Base-by-base conservation (phyloP, 2,329 filamentous ascomycete genomes). In the Botrytis pseudocinerea region DNA sequence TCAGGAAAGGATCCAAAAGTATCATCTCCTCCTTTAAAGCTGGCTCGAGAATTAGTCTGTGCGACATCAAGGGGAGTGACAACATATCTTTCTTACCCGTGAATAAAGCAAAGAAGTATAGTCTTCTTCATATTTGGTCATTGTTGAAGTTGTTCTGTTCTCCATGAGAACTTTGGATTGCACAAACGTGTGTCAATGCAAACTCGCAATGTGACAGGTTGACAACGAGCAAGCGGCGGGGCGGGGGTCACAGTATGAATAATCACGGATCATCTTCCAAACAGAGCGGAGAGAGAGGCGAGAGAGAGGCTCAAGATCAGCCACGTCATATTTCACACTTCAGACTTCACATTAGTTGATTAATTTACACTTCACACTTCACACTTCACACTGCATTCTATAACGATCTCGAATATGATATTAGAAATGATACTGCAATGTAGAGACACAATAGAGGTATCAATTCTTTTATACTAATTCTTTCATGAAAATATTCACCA, bases 1-100 rank as follows among this genome's bases (percentile, higher is more conserved):
- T 89, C 86, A n/a, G 92, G 91, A 81, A 95, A 95, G 70, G 86
- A 84, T 69, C 90, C 90, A 82, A 96, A 96, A 73, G 93, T 96
- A 80, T 91, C 85, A 78, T 95, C 92, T 81, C 88, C 91, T 78
- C 93, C 93, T 90, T 92, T 62, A 57, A 28, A 51, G 32, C 60
- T 62, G 38, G 22, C 38, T 42, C 60, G 32, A 46, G 75, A 69
- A 69, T 70, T 57, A 66, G n/a, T 59, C 48, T 72, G 54, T n/a
- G 32, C 62, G 61, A 25, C 7, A 7, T 64, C n/a, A 8, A 73
- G 25, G 46, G 75, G 12, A 61, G 12, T 2, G 20, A 20, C 16
- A 2, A 10, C 32, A 78, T 60, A 79, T 90, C 89, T 87, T 96
- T 94, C 87, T 96, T 94, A 97, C 81, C 93, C 93, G 82, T 97